phyloP scores from a whole-genome alignment of 2,329 filamentous ascomycete species.

The Exophiala aquamarina region DNA sequence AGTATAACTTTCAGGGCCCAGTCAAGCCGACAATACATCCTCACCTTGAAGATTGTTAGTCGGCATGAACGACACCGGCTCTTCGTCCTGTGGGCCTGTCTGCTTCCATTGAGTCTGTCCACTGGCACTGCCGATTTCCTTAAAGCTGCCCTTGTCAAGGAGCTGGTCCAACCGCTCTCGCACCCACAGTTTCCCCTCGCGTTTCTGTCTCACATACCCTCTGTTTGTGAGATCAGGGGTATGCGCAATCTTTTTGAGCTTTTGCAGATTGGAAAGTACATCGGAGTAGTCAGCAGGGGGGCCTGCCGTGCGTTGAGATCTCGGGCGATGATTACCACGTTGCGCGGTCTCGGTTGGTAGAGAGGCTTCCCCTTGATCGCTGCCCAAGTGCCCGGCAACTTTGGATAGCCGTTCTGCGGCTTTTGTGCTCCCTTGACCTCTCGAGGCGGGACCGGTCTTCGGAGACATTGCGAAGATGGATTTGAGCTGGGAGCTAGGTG shows the following conservation, averaged over 20 bases:
- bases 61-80: constrained; percentile 54
- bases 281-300: constrained; percentile 64
- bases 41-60: constrained; percentile 63
- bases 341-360: too few relatives aligned
- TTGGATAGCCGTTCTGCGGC: too few relatives aligned
- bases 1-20: constrained; percentile 41
- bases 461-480: constrained; percentile 40
- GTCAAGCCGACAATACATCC: constrained; percentile 33
- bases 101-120: constrained; percentile 59
- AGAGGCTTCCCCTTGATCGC: too few relatives aligned
- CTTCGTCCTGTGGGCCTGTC: constrained; percentile 43
- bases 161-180: constrained; percentile 60
- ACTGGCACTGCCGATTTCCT: constrained; percentile 61
- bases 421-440: too few relatives aligned
- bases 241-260: constrained; percentile 52
- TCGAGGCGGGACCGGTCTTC: too few relatives aligned
- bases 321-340: too few relatives aligned
- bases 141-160: constrained; percentile 56
- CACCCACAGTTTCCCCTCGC: constrained; percentile 66
- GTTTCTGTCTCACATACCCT: constrained; percentile 62
- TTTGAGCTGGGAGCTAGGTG: too few relatives aligned
- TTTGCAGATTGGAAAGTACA: constrained; percentile 55
- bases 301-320: neutral
- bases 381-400: too few relatives aligned
- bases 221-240: constrained; percentile 55